These are phyloP conservation scores for Terfezia boudieri DNA, from an alignment of 495 filamentous ascomycete species.

Conservation along the genomic window DNA sequence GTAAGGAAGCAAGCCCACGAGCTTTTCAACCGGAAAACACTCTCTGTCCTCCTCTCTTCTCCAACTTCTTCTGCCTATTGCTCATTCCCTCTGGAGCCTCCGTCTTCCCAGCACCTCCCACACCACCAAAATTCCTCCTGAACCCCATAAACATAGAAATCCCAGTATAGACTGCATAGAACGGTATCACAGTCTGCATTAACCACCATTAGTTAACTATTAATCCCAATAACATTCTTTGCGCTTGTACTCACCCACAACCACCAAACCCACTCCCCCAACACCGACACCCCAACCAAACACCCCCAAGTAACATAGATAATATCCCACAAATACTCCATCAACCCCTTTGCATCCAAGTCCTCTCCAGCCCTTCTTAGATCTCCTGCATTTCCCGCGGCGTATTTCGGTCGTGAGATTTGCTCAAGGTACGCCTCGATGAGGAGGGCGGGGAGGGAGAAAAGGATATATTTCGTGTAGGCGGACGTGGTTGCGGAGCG, in stretches of 20 bases:
- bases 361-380: slow-evolving; percentile 66
- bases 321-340: slow-evolving; percentile 94
- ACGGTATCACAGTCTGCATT: slow-evolving; percentile 30
- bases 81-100: slow-evolving; percentile 22
- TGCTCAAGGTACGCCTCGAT: slow-evolving; percentile 70
- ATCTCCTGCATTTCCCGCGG: slow-evolving; percentile 26
- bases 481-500: slow-evolving; percentile 35
- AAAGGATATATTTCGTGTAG: slow-evolving; percentile 33
- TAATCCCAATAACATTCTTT: too few relatives aligned
- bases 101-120: slow-evolving; percentile 11
- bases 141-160: slow-evolving; percentile 21
- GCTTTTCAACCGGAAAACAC: slow-evolving; percentile 1
- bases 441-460: slow-evolving; percentile 48
- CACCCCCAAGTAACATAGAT: slow-evolving; percentile 45
- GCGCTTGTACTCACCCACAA: background rate
- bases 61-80: slow-evolving; percentile 40
- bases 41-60: slow-evolving; percentile 34
- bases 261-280: slow-evolving; percentile 36
- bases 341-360: slow-evolving; percentile 66
- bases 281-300: slow-evolving; percentile 25
- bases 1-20: too few relatives aligned
- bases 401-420: slow-evolving; percentile 54
- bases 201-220: background rate
- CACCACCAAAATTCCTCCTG: slow-evolving; percentile 26
- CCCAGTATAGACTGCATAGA: slow-evolving; percentile 32